Percentiles rank a stretch among this genome's conserved stretches.
Evolutionary conservation across 345 rosid genomes (phyloP).

Genomic region (Abelmoschus esculentus): DNA sequence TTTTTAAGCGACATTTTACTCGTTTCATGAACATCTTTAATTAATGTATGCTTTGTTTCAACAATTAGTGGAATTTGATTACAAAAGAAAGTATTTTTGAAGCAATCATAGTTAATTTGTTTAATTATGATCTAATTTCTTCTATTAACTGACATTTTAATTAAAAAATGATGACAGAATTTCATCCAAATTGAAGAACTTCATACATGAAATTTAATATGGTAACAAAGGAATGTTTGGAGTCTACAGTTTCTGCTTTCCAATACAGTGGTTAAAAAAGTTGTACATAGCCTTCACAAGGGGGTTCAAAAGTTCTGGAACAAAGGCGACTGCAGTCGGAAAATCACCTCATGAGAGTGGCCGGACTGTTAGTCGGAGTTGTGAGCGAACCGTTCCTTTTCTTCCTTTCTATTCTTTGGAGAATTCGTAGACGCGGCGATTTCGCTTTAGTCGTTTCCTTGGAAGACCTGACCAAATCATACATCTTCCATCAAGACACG

Average conservation of each 20-base stretch:
- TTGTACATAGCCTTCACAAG: too few relatives aligned
- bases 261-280: too few relatives aligned
- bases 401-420: conserved; percentile 31
- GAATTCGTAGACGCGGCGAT: conserved; percentile 47
- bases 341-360: conserved; percentile 44
- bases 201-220: too few relatives aligned
- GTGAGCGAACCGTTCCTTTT: conserved; percentile 1
- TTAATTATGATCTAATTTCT: neutral
- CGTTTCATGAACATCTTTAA: too few relatives aligned
- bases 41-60: neutral
- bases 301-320: conserved; percentile 22
- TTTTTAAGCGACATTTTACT: too few relatives aligned
- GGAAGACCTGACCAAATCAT: conserved; percentile 37
- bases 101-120: neutral
- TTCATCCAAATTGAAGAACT: neutral
- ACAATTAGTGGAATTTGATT: neutral
- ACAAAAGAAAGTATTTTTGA: neutral
- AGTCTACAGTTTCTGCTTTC: too few relatives aligned
- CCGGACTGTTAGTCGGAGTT: conserved; percentile 34
- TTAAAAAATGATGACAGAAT: neutral
- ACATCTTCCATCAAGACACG: neutral
- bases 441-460: conserved; percentile 56
- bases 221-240: too few relatives aligned
- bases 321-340: neutral
- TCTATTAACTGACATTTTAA: neutral